A percentile compares a stretch with the other conserved stretches of the same genome.
phyloP scores from a whole-genome alignment of 352 stramenopile species.

The Pythium graminicola region DNA sequence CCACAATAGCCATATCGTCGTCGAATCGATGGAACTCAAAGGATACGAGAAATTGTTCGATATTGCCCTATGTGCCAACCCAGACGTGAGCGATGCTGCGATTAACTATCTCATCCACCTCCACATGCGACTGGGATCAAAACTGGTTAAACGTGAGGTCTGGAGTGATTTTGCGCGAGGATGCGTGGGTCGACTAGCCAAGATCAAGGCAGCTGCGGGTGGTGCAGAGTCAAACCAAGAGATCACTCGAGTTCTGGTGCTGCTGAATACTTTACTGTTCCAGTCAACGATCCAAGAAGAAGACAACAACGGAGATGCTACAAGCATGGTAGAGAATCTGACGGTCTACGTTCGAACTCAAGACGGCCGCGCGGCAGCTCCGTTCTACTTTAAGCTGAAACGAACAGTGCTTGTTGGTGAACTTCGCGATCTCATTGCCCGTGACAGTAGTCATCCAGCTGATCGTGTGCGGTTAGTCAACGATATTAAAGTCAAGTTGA shows the following conservation, averaged over 20 bases:
- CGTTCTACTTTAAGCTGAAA: conserved; percentile 33
- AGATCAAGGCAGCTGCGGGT: conserved; percentile 2
- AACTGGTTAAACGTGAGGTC: conserved; percentile 22
- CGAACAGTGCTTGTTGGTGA: conserved; percentile 30
- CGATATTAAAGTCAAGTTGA: conserved; percentile 34
- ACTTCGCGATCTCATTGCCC: conserved; percentile 30
- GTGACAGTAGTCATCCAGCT: conserved; percentile 28
- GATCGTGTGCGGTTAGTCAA: conserved; percentile 31
- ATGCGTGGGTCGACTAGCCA: conserved; percentile 15
- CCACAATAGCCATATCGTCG: conserved; percentile 4
- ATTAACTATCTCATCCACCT: conserved; percentile 26
- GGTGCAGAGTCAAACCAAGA: conserved; percentile 21
- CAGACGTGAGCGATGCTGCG: conserved; percentile 14
- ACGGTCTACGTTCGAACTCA: conserved; percentile 35
- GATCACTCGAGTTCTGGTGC: conserved; percentile 31
- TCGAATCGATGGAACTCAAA: conserved; percentile 29
- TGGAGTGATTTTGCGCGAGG: conserved; percentile 22
- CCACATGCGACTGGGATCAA: conserved; percentile 20
- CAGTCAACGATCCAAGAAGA: conserved; percentile 26
- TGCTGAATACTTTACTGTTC: conserved; percentile 76
- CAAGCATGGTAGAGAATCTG: conserved; percentile 20
- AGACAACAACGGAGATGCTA: neutral
- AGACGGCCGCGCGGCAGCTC: conserved; percentile 28
- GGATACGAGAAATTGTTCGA: conserved; percentile 24
- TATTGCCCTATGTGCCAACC: conserved; percentile 16